Base-by-base conservation (phyloP, 2,329 filamentous ascomycete species). In the Paraphoma sp. region DNA sequence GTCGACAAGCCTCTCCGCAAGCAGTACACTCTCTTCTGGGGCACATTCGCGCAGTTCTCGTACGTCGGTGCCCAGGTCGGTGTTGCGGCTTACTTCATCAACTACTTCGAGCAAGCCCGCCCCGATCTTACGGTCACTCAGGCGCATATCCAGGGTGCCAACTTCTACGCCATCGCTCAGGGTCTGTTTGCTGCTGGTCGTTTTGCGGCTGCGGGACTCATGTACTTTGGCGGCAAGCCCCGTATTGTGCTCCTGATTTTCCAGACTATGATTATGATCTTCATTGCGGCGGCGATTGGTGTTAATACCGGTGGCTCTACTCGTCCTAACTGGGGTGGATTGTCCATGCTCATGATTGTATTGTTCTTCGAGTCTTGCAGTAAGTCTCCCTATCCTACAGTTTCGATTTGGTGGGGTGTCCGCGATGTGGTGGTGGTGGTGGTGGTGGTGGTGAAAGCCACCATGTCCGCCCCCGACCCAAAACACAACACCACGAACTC, bases 1-100 rank as follows among this genome's bases (percentile, higher is more conserved):
- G 81, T 84, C 55, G 82, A 87, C 62, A 84, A 86, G 70, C 87
- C 89, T 0, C 84, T 92, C 62, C 78, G 80, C 66, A 89, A 90
- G 76, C 89, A 92, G 65, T 72, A 71, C 62, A 76, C 64, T 38
- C 71, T 76, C 23, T 78, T 76, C 71, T 73, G 60, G 56, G 72
- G 69, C 56, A 65, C 71, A 9, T 67, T 69, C 2, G 71, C 67
- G 3, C 64, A 83, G 74, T 84, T 87, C 64, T 89, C 83, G 73
- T 88, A 89, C 68, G 75, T 81, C 40, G 74, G 72, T 44, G 73
- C 71, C 16, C 74, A 77, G 71, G 81, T 89, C 33, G 86, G 84
- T 53, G 85, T 89, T 53, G 87, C 87, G 1, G 75, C 76, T 36
- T 75, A 70, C 65, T 78, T 77, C 69, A 77, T 78, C 67, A 78